A percentile compares a stretch with the other conserved stretches of the same genome.
phyloP scores from a whole-genome alignment of 164 flowering plant genomes.

The Warburgia ugandensis region DNA sequence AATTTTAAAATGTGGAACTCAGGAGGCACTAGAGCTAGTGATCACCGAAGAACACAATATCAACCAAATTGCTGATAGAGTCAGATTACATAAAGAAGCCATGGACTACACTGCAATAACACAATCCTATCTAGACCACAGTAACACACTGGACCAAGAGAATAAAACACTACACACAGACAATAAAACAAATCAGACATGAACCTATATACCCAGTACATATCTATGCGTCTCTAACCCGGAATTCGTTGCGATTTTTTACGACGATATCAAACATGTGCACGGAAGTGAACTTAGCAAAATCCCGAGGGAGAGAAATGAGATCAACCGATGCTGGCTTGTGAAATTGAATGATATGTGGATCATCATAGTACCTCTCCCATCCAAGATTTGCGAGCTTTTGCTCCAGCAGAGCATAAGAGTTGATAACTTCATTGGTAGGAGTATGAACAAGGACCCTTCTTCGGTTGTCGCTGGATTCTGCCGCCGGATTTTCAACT shows the following conservation, averaged over 20 bases:
- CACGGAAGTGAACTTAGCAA: constrained; percentile 57
- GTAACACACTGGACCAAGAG: no score
- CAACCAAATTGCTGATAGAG: no score
- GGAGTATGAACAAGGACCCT: constrained; percentile 57
- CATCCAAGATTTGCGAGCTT: constrained; percentile 57
- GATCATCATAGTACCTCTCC: constrained; percentile 80
- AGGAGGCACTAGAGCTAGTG: no score
- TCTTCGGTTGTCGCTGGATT: constrained; percentile 5
- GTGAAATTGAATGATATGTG: constrained; percentile 74
- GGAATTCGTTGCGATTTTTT: constrained; percentile 57
- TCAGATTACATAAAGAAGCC: no score
- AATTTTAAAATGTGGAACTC: no score
- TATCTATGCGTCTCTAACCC: constrained; percentile 52
- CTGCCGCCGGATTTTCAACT: constrained; percentile 53
- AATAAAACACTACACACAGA: no score
- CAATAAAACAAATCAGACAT: no score
- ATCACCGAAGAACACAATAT: no score
- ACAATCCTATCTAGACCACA: no score
- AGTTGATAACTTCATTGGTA: constrained; percentile 51
- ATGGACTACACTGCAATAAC: no score
- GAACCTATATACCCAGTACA: no score
- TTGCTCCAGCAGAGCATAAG: constrained; percentile 47
- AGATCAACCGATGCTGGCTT: constrained; percentile 62
- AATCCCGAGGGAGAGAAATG: constrained; percentile 81
- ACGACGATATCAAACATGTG: constrained; percentile 89